Evolutionary conservation across 129 eudicot genomes (phyloP).

Genomic region (Dittrichia graveolens): DNA sequence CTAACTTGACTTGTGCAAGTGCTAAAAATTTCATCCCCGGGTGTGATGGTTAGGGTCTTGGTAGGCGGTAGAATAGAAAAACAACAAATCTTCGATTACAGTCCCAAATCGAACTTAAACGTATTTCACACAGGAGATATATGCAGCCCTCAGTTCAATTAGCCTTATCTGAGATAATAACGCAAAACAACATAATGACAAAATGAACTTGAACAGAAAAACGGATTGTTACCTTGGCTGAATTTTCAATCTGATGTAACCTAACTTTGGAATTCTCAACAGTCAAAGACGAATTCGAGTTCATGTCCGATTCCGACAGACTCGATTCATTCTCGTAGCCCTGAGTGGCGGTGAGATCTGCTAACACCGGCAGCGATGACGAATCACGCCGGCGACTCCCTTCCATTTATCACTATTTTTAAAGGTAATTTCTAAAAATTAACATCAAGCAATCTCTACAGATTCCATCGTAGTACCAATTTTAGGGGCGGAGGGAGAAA

Average conservation of each 20-base stretch:
- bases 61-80: not conserved
- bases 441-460: not conserved
- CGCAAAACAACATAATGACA: not conserved
- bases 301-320: conserved; percentile 40
- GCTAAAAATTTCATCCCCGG: not conserved
- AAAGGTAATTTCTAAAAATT: conserved; percentile 2
- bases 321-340: conserved; percentile 24
- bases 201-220: conserved; percentile 16
- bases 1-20: not conserved
- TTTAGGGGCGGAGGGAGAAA: conserved; percentile 19
- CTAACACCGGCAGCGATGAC: conserved; percentile 27
- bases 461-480: not conserved
- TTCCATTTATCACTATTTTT: conserved; percentile 20
- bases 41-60: not conserved
- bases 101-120: not conserved
- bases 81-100: conserved; percentile 14
- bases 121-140: conserved; percentile 5
- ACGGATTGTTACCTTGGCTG: conserved; percentile 30
- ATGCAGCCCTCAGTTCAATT: conserved; percentile 6
- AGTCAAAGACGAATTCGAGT: conserved; percentile 31
- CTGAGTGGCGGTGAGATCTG: conserved; percentile 28
- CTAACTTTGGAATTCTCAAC: conserved; percentile 28
- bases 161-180: not conserved
- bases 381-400: conserved; percentile 30
- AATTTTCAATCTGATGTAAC: conserved; percentile 25